Base-by-base conservation (phyloP, 345 rosid species). In the Gossypium anomalum region DNA sequence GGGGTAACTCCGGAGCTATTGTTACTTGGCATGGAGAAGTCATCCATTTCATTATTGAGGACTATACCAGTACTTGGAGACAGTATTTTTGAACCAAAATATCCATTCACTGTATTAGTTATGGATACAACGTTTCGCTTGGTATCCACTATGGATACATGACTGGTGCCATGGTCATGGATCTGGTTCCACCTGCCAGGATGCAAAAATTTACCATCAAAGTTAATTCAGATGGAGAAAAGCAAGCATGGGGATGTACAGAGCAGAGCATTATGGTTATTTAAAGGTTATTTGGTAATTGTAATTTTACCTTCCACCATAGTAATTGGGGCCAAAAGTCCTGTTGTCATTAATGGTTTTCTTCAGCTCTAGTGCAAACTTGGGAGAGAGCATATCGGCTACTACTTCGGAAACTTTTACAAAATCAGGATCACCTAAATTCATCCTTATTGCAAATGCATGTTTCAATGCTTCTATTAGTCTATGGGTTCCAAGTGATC, bases 11-110 rank as follows among this genome's bases (percentile, higher is more conserved):
- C 51, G 10, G 53, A 10, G 19, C 43, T 55, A 3, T 41, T 59
- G 2, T 0, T 13, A 0, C 15, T 59, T 13, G 89, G 89, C 57
- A 79, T 72, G 7, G 93, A 85, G 78, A 89, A 90, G 75, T 87
- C 90, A 19, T 85, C 91, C 96, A 90, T 90, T 77, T 90, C 85
- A 70, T 90, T 88, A 86, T 90, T 87, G 1, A 89, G 80, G 65
- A 90, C 74, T 10, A 89, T 89, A 41, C 95, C 93, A 0, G 93
- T 87, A 55, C 82, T 82, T 0, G 85, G 83, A 27, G 93, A 89
- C 27, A 90, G 38, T 34, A 85, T 51, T 47, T 69, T 14, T 41
- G 92, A 71, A 2, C 95, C 92, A 70, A 90, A 90, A 75, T 79
- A 87, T 23, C 71, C 56, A n/a, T 88, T 90, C 41, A 88, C 83